phyloP scores from a whole-genome alignment of 768 basidiomycete genomes.

The Podaxis sp. region DNA sequence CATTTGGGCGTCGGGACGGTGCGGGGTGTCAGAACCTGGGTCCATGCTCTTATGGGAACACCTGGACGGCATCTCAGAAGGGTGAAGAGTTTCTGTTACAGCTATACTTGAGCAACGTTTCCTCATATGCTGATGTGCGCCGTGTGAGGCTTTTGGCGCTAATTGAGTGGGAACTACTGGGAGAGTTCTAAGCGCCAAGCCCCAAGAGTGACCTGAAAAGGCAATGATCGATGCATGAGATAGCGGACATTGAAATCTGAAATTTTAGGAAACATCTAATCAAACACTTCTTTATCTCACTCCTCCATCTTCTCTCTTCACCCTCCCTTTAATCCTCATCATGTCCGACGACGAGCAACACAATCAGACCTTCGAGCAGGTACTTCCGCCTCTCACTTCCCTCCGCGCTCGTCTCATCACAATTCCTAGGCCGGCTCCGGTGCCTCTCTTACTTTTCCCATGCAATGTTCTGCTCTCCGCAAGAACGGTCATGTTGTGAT shows the following conservation, averaged over 20 bases:
- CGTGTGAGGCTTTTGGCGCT: too few species aligned
- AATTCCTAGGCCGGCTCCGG: conserved; percentile 59
- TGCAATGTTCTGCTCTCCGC: conserved; percentile 96
- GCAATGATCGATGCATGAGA: conserved; percentile 16
- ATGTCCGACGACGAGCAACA: conserved; percentile 92
- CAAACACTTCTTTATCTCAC: conserved; percentile 11
- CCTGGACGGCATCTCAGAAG: too few species aligned
- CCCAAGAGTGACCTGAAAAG: not conserved
- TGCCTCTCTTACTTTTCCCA: conserved; percentile 78
- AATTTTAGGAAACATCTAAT: conserved; percentile 27
- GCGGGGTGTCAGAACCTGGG: too few species aligned
- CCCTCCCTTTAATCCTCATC: conserved; percentile 29
- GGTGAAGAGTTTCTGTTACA: too few species aligned
- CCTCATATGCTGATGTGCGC: too few species aligned
- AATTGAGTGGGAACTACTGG: not conserved
- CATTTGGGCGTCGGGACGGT: too few species aligned
- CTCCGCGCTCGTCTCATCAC: conserved; percentile 4
- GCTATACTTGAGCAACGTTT: too few species aligned
- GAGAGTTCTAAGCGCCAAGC: not conserved
- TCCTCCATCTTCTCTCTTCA: conserved; percentile 16
- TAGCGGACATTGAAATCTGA: conserved; percentile 36
- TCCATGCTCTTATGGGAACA: too few species aligned
- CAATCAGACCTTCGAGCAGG: conserved; percentile 85
- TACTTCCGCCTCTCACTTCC: conserved; percentile 27
- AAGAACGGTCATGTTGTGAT: conserved; percentile 95